These are phyloP conservation scores for Penicillium canariense DNA, from an alignment of 495 filamentous ascomycete species.

Conservation along the genomic window DNA sequence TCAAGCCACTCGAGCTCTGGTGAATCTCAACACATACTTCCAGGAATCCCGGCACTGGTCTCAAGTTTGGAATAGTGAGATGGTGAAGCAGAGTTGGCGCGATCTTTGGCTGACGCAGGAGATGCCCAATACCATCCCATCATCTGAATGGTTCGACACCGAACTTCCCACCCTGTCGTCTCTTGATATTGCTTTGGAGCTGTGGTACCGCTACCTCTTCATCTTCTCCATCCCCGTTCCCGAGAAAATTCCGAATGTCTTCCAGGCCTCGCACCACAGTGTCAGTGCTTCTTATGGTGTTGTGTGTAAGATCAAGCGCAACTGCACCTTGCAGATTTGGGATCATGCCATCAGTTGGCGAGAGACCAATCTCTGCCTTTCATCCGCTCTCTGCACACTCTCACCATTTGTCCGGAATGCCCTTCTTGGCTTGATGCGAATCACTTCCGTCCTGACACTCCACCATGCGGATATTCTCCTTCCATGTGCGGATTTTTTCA, in stretches of 20 bases:
- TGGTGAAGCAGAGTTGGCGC: slow-evolving; percentile 60
- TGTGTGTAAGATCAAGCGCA: slow-evolving; percentile 62
- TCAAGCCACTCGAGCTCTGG: slow-evolving; percentile 55
- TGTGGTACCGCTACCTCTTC: slow-evolving; percentile 66
- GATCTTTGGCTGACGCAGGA: slow-evolving; percentile 60
- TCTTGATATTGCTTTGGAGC: slow-evolving; percentile 55
- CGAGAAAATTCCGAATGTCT: slow-evolving; percentile 60
- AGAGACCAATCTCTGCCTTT: slow-evolving; percentile 60
- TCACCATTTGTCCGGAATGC: slow-evolving; percentile 56
- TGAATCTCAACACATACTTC: slow-evolving; percentile 63
- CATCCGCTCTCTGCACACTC: slow-evolving; percentile 57
- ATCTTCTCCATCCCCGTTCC: slow-evolving; percentile 67
- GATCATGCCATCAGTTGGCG: slow-evolving; percentile 67
- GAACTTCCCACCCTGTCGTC: slow-evolving; percentile 58
- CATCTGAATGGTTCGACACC: slow-evolving; percentile 53
- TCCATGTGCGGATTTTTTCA: slow-evolving; percentile 66
- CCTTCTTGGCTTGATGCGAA: slow-evolving; percentile 54
- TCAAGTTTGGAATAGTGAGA: slow-evolving; percentile 59
- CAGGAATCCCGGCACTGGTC: slow-evolving; percentile 60
- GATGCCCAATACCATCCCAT: slow-evolving; percentile 51
- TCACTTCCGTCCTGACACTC: slow-evolving; percentile 58
- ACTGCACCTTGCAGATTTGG: slow-evolving; percentile 63
- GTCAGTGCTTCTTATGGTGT: slow-evolving; percentile 63
- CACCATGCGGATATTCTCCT: slow-evolving; percentile 64
- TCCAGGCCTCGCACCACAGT: slow-evolving; percentile 67